Conservation (phyloP, 345 rosid genomes). For the Arabidopsis thaliana region TAIR10.1 NC_003076.8:4739501-4740000, state of each 20-base stretch:
- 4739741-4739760: slow-evolving; percentile 39
- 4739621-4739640: background rate
- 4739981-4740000: slow-evolving; percentile 24
- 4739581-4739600: background rate
- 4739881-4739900: slow-evolving; percentile 37
- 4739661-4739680: background rate
- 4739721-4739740: slow-evolving; percentile 24
- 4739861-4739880: slow-evolving; percentile 28
- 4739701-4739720: slow-evolving; percentile 38
- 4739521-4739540: slow-evolving; percentile 8
- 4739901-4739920: slow-evolving; percentile 20
- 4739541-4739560: background rate
- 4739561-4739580: background rate
- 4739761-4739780: slow-evolving; percentile 21
- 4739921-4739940: background rate
- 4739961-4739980: background rate
- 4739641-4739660: slow-evolving; percentile 31
- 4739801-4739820: background rate
- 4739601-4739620: background rate
- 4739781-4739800: slow-evolving; percentile 13
- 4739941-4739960: background rate
- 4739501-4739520: slow-evolving; percentile 33
- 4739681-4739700: slow-evolving; percentile 37
- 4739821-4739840: background rate
- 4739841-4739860: slow-evolving; percentile 12